Evolutionary conservation across 78 protist species (phyloP).

Genomic region (slime mould (Dictyostelium discoideum)): dicty_2.7 NC_007091.3:4172001-4172500

Average conservation of each 20-base stretch:
- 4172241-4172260: background rate
- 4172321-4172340: conserved; percentile 52
- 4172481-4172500: conserved; percentile 1
- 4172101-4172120: background rate
- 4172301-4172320: conserved; percentile 32
- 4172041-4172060: conserved; percentile 23
- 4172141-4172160: background rate
- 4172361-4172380: conserved; percentile 25
- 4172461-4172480: background rate
- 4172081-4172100: background rate
- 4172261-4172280: conserved; percentile 33
- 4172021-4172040: conserved; percentile 27
- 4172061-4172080: background rate
- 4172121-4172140: background rate
- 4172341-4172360: conserved; percentile 46
- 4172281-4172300: conserved; percentile 45
- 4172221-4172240: background rate
- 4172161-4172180: background rate
- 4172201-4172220: conserved; percentile 1
- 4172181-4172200: background rate
- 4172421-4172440: conserved; percentile 72
- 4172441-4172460: background rate
- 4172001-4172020: background rate
- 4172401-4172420: conserved; percentile 51
- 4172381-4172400: conserved; percentile 67